phyloP scores from a whole-genome alignment of 768 basidiomycete genomes.

The Jaapia argillacea region DNA sequence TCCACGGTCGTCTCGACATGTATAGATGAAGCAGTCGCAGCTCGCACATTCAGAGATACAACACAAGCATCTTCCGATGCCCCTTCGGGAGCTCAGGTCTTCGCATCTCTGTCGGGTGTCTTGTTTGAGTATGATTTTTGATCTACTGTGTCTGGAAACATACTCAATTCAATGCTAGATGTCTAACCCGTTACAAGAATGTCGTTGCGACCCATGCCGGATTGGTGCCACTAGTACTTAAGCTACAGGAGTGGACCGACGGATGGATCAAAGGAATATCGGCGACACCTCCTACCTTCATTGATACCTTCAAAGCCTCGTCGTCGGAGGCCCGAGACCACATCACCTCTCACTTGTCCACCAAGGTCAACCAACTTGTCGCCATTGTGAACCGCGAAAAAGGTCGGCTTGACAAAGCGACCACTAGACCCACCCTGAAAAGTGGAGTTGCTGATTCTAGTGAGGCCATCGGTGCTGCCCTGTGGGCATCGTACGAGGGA shows the following conservation, averaged over 20 bases:
- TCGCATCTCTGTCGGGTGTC: slow-evolving; percentile 35
- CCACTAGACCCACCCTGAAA: background rate
- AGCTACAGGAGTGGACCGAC: slow-evolving; percentile 14
- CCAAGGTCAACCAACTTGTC: slow-evolving; percentile 10
- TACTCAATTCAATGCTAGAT: slow-evolving; percentile 10
- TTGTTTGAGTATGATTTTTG: slow-evolving; percentile 37
- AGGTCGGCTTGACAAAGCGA: background rate
- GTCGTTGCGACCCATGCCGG: slow-evolving; percentile 11
- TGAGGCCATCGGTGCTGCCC: slow-evolving; percentile 11
- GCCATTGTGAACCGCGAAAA: slow-evolving; percentile 16
- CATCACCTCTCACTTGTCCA: slow-evolving; percentile 8
- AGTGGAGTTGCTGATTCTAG: background rate
- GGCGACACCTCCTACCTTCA: slow-evolving; percentile 10
- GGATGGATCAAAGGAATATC: slow-evolving; percentile 15
- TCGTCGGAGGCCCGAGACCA: slow-evolving; percentile 4
- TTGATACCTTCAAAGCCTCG: slow-evolving; percentile 9
- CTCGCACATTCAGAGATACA: background rate
- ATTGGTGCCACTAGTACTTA: slow-evolving; percentile 11
- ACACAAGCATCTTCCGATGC: slow-evolving; percentile 3
- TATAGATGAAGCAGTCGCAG: slow-evolving; percentile 21
- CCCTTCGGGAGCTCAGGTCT: slow-evolving; percentile 29
- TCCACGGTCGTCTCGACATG: slow-evolving; percentile 27
- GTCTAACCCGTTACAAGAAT: slow-evolving; percentile 17
- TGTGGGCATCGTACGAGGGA: slow-evolving; percentile 11
- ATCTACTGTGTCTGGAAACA: background rate